Evolutionary conservation across 768 basidiomycete genomes (phyloP).

Genomic region (Podaxis carcinomalis): DNA sequence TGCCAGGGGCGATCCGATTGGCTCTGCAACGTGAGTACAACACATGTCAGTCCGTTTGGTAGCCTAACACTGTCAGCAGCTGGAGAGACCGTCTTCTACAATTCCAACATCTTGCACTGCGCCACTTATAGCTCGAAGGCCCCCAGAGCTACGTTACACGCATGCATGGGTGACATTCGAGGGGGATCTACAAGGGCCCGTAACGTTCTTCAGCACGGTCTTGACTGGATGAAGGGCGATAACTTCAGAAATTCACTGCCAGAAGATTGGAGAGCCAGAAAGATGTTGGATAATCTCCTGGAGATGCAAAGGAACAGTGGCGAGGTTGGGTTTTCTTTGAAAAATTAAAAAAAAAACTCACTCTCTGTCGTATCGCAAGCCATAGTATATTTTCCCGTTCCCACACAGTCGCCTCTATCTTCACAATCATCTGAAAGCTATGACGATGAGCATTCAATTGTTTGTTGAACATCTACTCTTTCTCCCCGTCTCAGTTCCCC

Average conservation of each 20-base stretch:
- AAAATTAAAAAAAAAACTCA: neutral
- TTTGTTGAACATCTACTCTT: too few relatives aligned
- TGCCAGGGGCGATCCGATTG: constrained; percentile 65
- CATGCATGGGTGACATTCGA: constrained; percentile 55
- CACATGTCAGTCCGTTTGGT: constrained; percentile 1
- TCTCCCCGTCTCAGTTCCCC: too few relatives aligned
- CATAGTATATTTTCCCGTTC: neutral
- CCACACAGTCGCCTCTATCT: neutral
- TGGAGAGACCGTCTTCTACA: constrained; percentile 78
- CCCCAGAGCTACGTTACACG: constrained; percentile 66
- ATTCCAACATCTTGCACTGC: constrained; percentile 75
- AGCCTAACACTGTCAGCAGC: constrained; percentile 30
- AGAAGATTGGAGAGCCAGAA: constrained; percentile 35
- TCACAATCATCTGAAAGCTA: too few relatives aligned
- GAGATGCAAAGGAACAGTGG: constrained; percentile 37
- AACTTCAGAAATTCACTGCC: constrained; percentile 41
- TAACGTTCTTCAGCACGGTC: constrained; percentile 72
- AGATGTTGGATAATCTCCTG: constrained; percentile 59
- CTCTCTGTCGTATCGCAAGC: neutral
- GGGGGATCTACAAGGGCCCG: constrained; percentile 62
- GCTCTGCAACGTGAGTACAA: constrained; percentile 44
- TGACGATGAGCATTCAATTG: too few relatives aligned
- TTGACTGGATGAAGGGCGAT: constrained; percentile 62
- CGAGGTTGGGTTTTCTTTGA: constrained; percentile 1
- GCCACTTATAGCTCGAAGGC: constrained; percentile 51